Evolutionary conservation across 371 early-diverging fungal species (phyloP).

Genomic region (Batkoa obscura): DNA sequence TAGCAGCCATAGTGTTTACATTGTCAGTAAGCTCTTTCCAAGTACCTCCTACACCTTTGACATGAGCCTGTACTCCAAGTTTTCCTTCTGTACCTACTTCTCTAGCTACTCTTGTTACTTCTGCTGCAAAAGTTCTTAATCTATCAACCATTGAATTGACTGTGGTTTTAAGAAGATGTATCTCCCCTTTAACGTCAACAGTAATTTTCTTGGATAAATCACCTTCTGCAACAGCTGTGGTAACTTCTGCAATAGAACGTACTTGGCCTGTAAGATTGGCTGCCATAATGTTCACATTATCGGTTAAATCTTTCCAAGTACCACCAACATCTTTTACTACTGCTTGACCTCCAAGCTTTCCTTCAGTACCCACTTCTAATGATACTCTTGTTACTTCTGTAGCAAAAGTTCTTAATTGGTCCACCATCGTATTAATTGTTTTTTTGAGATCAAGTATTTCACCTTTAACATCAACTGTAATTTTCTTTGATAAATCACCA

Average conservation of each 20-base stretch:
- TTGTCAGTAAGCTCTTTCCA: constrained; percentile 27
- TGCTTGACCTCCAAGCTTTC: constrained; percentile 33
- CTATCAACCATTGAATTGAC: constrained; percentile 42
- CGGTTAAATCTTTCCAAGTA: constrained; percentile 49
- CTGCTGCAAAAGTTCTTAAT: constrained; percentile 27
- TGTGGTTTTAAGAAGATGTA: constrained; percentile 25
- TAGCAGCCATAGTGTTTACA: constrained; percentile 23
- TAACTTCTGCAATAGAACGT: constrained; percentile 35
- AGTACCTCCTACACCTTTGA: constrained; percentile 17
- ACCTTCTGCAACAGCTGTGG: constrained; percentile 32
- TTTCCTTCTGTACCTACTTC: constrained; percentile 43
- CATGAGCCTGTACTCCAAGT: constrained; percentile 30
- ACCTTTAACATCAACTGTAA: constrained; percentile 23
- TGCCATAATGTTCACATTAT: constrained; percentile 44
- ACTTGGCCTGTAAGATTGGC: constrained; percentile 38
- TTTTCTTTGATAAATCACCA: constrained; percentile 25
- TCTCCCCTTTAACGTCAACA: constrained; percentile 27
- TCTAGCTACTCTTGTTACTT: constrained; percentile 37
- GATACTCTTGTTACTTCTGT: constrained; percentile 30
- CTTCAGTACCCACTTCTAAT: constrained; percentile 28
- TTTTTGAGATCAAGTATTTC: constrained; percentile 38
- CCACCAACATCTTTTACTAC: constrained; percentile 38
- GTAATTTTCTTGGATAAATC: constrained; percentile 31
- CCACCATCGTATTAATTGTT: constrained; percentile 34
- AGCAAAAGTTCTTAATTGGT: constrained; percentile 23